These are phyloP conservation scores for Dryas drummondii DNA, from an alignment of 306 rosid genomes.

Conservation along the genomic window DNA sequence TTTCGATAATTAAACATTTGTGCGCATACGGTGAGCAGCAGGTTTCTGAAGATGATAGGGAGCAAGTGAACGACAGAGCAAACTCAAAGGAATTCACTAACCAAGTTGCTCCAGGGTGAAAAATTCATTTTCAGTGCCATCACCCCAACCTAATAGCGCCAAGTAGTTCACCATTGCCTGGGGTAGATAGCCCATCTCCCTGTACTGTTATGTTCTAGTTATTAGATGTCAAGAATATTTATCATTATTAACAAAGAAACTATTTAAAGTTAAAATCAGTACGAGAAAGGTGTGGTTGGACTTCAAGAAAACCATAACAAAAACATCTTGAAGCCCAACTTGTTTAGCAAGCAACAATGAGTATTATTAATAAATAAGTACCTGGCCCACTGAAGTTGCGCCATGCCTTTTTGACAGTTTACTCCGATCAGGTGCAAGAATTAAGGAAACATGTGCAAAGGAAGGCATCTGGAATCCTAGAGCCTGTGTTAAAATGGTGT, in stretches of 20 bases:
- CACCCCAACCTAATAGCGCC: slow-evolving; percentile 97
- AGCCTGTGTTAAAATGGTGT: slow-evolving; percentile 2
- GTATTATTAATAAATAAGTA: background rate
- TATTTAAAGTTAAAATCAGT: background rate
- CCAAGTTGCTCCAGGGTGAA: slow-evolving; percentile 80
- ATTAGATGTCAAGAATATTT: background rate
- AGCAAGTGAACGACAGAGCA: slow-evolving; percentile 10
- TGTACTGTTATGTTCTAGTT: slow-evolving; percentile 48
- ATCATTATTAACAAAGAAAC: background rate
- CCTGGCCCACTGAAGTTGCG: slow-evolving; percentile 76
- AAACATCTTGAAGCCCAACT: background rate
- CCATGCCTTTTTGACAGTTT: slow-evolving; percentile 97
- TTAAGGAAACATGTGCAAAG: slow-evolving; percentile 81
- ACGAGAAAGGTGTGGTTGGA: background rate
- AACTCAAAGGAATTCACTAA: slow-evolving; percentile 37
- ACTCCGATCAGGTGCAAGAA: slow-evolving; percentile 95
- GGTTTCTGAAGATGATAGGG: background rate
- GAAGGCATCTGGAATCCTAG: slow-evolving; percentile 20
- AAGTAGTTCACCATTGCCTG: slow-evolving; percentile 93
- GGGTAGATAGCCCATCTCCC: slow-evolving; percentile 97
- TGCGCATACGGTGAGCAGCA: background rate
- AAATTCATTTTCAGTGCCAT: slow-evolving; percentile 94
- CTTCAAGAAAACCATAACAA: background rate
- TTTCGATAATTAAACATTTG: slow-evolving; percentile 16
- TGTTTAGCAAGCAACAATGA: background rate